phyloP scores from a whole-genome alignment of 768 basidiomycete genomes.

The Tylopilus rubrobrunneus region DNA sequence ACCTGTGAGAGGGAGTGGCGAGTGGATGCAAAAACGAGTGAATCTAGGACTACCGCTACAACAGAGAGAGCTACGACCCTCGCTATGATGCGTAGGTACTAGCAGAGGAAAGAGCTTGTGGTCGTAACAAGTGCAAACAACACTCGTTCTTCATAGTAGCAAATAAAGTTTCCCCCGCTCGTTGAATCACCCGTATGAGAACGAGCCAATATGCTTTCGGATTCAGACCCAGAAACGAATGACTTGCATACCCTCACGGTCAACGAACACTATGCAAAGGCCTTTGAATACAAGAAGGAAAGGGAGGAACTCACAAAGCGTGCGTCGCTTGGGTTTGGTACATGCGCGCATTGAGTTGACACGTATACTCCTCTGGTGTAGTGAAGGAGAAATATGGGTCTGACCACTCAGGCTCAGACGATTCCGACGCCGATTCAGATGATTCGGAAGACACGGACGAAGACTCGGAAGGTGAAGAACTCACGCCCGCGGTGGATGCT shows the following conservation, averaged over 20 bases:
- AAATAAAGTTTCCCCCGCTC: background rate
- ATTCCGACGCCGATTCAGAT: slow-evolving; percentile 32
- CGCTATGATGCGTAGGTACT: background rate
- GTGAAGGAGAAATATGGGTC: slow-evolving; percentile 89
- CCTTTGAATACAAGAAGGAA: slow-evolving; percentile 79
- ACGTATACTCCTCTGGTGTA: slow-evolving; percentile 19
- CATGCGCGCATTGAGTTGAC: background rate
- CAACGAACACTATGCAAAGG: slow-evolving; percentile 76
- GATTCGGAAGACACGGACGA: slow-evolving; percentile 80
- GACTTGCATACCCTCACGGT: slow-evolving; percentile 54
- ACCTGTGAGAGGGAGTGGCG: too few relatives aligned
- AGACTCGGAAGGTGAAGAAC: slow-evolving; percentile 92
- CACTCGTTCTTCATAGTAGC: background rate
- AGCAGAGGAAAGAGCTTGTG: background rate
- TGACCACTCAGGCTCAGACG: slow-evolving; percentile 42
- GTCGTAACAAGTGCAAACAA: slow-evolving; percentile 23
- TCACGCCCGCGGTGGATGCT: slow-evolving; percentile 90
- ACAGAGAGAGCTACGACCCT: background rate
- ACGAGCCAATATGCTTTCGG: slow-evolving; percentile 40
- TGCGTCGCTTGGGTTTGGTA: slow-evolving; percentile 34
- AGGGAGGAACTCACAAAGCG: slow-evolving; percentile 79
- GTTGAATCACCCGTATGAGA: background rate
- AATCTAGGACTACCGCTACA: too few relatives aligned
- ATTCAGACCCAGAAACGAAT: slow-evolving; percentile 45
- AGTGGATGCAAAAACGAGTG: too few relatives aligned